Percentiles rank a stretch among this genome's conserved stretches.
phyloP scores from a whole-genome alignment of 176 grass and related monocot species.

The Phoenix dactylifera region DNA sequence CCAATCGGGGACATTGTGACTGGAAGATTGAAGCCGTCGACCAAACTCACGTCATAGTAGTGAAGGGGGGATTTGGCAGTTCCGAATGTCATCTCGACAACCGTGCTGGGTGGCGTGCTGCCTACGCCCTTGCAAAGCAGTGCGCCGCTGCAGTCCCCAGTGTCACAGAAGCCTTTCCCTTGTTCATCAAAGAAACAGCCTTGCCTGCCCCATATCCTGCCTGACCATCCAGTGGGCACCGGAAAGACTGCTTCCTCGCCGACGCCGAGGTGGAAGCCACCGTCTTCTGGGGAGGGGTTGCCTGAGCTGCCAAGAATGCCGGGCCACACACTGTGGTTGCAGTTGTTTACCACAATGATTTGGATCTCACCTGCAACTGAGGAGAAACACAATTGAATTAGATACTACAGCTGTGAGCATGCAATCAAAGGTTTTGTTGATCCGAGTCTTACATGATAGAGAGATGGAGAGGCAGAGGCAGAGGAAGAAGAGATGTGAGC shows the following conservation, averaged over 20 bases:
- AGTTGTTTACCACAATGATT: constrained; percentile 95
- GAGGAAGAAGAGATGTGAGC: constrained; percentile 11
- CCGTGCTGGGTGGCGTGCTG: constrained; percentile 23
- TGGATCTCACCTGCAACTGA: constrained; percentile 34
- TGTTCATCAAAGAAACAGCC: constrained; percentile 62
- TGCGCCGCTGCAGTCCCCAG: constrained; percentile 24
- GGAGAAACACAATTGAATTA: neutral
- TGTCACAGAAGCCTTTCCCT: constrained; percentile 30
- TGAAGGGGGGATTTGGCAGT: constrained; percentile 42
- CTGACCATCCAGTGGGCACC: constrained; percentile 65
- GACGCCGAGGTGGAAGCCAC: constrained; percentile 57
- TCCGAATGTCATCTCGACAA: constrained; percentile 87
- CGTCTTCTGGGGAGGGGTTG: constrained; percentile 48
- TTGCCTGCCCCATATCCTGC: constrained; percentile 63
- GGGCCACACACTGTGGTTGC: constrained; percentile 70
- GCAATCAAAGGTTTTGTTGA: neutral
- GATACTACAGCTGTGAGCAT: neutral
- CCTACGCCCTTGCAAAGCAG: constrained; percentile 25
- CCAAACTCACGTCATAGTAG: constrained; percentile 72
- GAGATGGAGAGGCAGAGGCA: constrained; percentile 9
- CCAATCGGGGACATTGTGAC: constrained; percentile 65
- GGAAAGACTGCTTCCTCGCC: constrained; percentile 56
- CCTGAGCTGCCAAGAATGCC: constrained; percentile 55
- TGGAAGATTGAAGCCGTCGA: constrained; percentile 81
- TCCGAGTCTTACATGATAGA: constrained; percentile 11